Base-by-base conservation (phyloP, 2,329 filamentous ascomycete species). In the Fusarium avenaceum region DNA sequence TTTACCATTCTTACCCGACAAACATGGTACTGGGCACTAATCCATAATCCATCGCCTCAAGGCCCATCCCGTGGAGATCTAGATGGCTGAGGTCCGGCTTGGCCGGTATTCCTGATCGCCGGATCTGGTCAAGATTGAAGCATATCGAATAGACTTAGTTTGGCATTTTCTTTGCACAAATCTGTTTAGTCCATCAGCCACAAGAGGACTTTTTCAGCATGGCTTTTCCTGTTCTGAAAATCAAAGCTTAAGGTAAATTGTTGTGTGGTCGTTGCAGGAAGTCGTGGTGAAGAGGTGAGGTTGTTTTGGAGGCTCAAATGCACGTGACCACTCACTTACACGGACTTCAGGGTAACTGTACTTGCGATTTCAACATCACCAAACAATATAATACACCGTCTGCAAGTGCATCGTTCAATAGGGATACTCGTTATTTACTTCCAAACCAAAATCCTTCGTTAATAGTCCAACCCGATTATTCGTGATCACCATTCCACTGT, bases 41-140 rank as follows among this genome's bases (percentile, higher is more conserved):
- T 26, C 15, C 13, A 30, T 45, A 33, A 30, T 50, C 33, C 11
- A 14, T 38, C 42, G 44, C 26, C 43, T 24, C 49, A 44, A 63
- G 49, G 22, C 28, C 26, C 35, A 39, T 52, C 20, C 35, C 44
- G 32, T 26, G 4, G 43, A 22, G 38, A 54, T 60, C 63, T 60
- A 60, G 66, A 67, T 48, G 66, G 46, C 33, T 45, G 49, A 39
- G 24, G 45, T 55, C 42, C 57, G 66, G 66, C 52, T 54, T 59
- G 43, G 38, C 66, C 66, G 53, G 40, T 43, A 30, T 38, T 24
- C 28, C 42, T 50, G 22, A 24, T 59, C 62, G 63, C 67, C 67
- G 67, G 67, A 69, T 69, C 49, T 63, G 57, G 67, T 43, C 50
- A 69, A 69, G 66, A 44, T 57, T 67, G 56, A 44, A 47, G 15